Evolutionary conservation across 1,284 basidiomycete genomes (phyloP).

Genomic region (Cutaneotrichosporon cyanovorans): DNA sequence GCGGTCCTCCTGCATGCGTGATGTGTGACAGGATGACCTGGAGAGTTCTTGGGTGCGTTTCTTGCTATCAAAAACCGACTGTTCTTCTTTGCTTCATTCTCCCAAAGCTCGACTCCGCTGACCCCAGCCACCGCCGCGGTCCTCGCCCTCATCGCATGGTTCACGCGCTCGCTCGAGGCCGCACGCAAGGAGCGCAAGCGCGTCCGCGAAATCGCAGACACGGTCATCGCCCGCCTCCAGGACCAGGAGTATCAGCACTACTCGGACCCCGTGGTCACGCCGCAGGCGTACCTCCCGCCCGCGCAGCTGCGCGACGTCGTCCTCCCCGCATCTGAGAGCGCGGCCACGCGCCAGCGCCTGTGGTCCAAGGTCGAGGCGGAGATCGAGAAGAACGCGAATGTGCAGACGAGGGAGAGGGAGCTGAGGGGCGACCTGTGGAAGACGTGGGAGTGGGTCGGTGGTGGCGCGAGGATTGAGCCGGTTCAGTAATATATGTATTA

Average conservation of each 20-base stretch:
- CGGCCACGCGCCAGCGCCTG: slow-evolving; percentile 58
- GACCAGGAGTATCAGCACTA: slow-evolving; percentile 63
- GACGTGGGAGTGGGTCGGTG: slow-evolving; percentile 51
- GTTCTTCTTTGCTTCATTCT: not conserved
- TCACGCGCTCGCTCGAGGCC: slow-evolving; percentile 48
- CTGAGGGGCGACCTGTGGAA: slow-evolving; percentile 61
- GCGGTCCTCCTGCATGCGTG: slow-evolving; percentile 2
- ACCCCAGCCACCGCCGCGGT: slow-evolving; percentile 33
- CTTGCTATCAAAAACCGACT: too few relatives aligned
- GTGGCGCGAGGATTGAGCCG: slow-evolving; percentile 10
- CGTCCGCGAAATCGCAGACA: slow-evolving; percentile 67
- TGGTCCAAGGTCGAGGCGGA: slow-evolving; percentile 82
- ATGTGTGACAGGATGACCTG: too few relatives aligned
- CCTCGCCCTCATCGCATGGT: slow-evolving; percentile 35
- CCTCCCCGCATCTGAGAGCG: slow-evolving; percentile 70
- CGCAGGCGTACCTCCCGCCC: slow-evolving; percentile 75
- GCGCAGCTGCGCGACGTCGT: slow-evolving; percentile 85
- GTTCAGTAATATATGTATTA: too few relatives aligned
- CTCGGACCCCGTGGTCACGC: slow-evolving; percentile 68
- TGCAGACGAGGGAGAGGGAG: slow-evolving; percentile 80
- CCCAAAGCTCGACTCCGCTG: too few relatives aligned
- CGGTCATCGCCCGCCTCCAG: slow-evolving; percentile 70
- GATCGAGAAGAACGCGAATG: slow-evolving; percentile 91
- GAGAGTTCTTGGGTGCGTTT: too few relatives aligned
- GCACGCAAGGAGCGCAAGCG: slow-evolving; percentile 60